Conservation (phyloP, 805 yeast genomes). For the Cyberlindnera mrakii region DNA sequence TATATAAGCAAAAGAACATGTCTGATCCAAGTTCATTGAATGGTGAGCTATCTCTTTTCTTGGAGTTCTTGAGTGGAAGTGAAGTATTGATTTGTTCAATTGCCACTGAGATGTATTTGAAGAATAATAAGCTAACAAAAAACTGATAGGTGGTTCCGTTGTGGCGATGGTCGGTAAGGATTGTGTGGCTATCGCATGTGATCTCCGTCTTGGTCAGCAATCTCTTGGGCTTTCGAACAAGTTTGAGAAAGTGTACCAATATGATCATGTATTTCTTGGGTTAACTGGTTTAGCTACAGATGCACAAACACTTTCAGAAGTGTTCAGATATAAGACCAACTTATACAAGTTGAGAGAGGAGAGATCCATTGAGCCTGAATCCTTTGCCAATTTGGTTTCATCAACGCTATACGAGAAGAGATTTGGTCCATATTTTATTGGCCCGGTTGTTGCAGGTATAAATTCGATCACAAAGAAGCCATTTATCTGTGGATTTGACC, state of each 20-base stretch:
- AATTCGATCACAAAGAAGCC: slow-evolving; percentile 79
- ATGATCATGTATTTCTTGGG: slow-evolving; percentile 83
- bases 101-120: not conserved
- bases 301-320: slow-evolving; percentile 72
- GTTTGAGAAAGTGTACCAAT: slow-evolving; percentile 86
- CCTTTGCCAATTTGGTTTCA: slow-evolving; percentile 88
- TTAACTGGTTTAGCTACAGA: slow-evolving; percentile 95
- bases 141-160: slow-evolving; percentile 73
- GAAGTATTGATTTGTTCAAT: not conserved
- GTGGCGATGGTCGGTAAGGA: slow-evolving; percentile 99
- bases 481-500: slow-evolving; percentile 90
- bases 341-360: slow-evolving; percentile 88
- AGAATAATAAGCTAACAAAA: slow-evolving; percentile 12
- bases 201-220: slow-evolving; percentile 88
- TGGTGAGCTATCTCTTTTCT: slow-evolving; percentile 35
- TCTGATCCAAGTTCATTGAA: slow-evolving; percentile 76
- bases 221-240: slow-evolving; percentile 87
- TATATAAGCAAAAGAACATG: slow-evolving; percentile 30
- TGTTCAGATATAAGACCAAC: slow-evolving; percentile 79
- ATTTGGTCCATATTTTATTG: slow-evolving; percentile 94
- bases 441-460: slow-evolving; percentile 95
- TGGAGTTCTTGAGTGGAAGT: not conserved
- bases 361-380: slow-evolving; percentile 85
- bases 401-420: slow-evolving; percentile 85
- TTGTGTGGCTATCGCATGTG: slow-evolving; percentile 97